Base-by-base conservation (phyloP, 768 basidiomycete species). In the Exidia glandulosa region DNA sequence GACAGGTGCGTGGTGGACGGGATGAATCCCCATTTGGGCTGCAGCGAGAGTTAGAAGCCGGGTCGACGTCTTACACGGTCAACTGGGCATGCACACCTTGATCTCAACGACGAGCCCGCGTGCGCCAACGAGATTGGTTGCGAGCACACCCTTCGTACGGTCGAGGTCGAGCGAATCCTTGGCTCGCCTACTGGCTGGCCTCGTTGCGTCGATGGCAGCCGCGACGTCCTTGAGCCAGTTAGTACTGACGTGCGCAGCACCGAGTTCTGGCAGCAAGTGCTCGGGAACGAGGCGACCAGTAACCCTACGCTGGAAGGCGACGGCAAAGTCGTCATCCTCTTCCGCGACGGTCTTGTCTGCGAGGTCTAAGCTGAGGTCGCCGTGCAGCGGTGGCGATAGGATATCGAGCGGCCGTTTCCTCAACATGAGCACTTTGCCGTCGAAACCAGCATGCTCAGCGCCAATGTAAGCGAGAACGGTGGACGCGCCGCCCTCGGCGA, bases 21-120 rank as follows among this genome's bases (percentile, higher is more conserved):
- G 37, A 97, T 72, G 71, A 99, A 96, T 2, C 85, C 92, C 94
- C 95, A 99, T 77, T 99, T 99, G 32, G 95, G 95, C 95, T 96
- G 68, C 34, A 37, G 41, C 2, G 16, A 3, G 25, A 31, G 34
- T 19, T 45, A n/a, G 27, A 54, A 32, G 45, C 7, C 45, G 3
- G 25, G 34, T 50, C 6, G 6, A 23, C 19, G 34, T 13, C 25
- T 25, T 3, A 34, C 56, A 6, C 29, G 48, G 55, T 19, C 57
- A 63, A 23, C 27, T 29, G 31, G 25, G 16, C 48, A 52, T 30
- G 62, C 70, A 62, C 61, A 91, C 95, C 84, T 98, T 98, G 71
- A 97, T 91, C 74, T 97, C 95, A 3, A 96, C 79, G 2, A 87
- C 83, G 4, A 69, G 61, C 55, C 80, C 81, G 56, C 76, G 64